Evolutionary conservation across 768 basidiomycete genomes (phyloP).

Genomic region (Phanerochaete carnosa): DNA sequence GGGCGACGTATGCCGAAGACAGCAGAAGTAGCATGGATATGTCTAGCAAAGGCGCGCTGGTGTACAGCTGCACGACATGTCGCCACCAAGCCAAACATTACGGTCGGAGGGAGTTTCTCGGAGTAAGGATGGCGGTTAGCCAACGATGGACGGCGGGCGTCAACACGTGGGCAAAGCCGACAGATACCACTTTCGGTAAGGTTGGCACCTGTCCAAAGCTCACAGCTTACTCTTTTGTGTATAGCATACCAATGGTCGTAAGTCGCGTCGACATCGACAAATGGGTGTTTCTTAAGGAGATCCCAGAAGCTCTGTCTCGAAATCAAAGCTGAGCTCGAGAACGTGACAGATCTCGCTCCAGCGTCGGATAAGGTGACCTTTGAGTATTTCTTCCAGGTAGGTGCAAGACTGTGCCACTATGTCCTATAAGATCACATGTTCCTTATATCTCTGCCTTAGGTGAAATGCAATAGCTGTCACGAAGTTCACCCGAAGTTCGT

Average conservation of each 20-base stretch:
- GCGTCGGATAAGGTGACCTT: slow-evolving; percentile 51
- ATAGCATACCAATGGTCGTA: slow-evolving; percentile 45
- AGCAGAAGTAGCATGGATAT: slow-evolving; percentile 11
- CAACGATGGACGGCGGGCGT: slow-evolving; percentile 8
- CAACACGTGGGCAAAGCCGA: slow-evolving; percentile 12
- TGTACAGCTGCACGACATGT: not conserved
- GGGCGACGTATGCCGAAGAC: not conserved
- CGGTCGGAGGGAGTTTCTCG: not conserved
- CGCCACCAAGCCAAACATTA: not conserved
- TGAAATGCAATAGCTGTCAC: slow-evolving; percentile 77
- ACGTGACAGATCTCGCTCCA: slow-evolving; percentile 68
- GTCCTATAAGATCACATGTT: slow-evolving; percentile 5
- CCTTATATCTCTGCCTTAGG: slow-evolving; percentile 34
- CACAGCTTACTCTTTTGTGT: not conserved
- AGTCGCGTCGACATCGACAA: slow-evolving; percentile 22
- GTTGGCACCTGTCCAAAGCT: not conserved
- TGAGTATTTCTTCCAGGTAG: slow-evolving; percentile 78
- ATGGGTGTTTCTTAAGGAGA: not conserved
- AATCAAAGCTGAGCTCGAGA: slow-evolving; percentile 79
- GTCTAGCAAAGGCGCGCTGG: not conserved
- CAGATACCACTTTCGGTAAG: not conserved
- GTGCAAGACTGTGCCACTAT: not conserved
- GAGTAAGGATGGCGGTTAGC: slow-evolving; percentile 3
- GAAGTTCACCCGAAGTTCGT: slow-evolving; percentile 73
- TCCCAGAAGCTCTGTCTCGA: slow-evolving; percentile 56